Evolutionary conservation across 140 eudicot genomes (phyloP), one percentile per base, ranked within the genome.

Genomic region (Ambrosia hybrid): DNA sequence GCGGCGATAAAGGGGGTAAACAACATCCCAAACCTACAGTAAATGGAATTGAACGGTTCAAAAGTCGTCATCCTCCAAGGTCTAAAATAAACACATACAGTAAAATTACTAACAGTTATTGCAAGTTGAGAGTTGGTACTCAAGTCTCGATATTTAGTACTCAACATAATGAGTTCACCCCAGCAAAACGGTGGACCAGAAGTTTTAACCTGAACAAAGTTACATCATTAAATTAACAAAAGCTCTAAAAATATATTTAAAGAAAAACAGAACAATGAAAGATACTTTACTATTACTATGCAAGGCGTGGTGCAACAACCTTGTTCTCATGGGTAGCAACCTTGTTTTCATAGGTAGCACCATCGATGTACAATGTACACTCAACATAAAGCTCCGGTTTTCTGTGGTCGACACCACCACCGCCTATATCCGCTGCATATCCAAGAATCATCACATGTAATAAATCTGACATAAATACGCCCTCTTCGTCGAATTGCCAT

Each of bases 141-240:
- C 75, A 94, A 81, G 81, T 94, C 99, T 57, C 99, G 85, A 75
- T 94, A 94, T 73, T 94, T 94, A 45, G 96, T 94, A 65, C 99
- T 90, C 81, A 94, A 76, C 5, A 95, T 88, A 71, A 94, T 83
- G 48, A 94, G 88, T 76, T 94, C 97, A 67, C 85, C 85, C 99
- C 99, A 94, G 81, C 96, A 90, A 83, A 79, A 90, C 3, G 92
- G 82, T 39, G 97, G 97, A 49, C 96, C 99, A 10, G 84, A 67
- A 7, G 92, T 73, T 94, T 96, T 82, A 94, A 67, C 90, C 99
- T 94, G 83, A 66, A 52, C 51, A 70, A 51, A 30, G 0, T 70
- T 71, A 41, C 75, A 77, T 34, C 38, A 66, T 72, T 14, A 76
- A 21, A 76, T 5, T 12, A 2, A 51, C 33, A 65, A 52, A n/a